These are phyloP conservation scores for Escovopsis weberi DNA, from an alignment of 2,329 filamentous ascomycete genomes.

Conservation along the genomic window DNA sequence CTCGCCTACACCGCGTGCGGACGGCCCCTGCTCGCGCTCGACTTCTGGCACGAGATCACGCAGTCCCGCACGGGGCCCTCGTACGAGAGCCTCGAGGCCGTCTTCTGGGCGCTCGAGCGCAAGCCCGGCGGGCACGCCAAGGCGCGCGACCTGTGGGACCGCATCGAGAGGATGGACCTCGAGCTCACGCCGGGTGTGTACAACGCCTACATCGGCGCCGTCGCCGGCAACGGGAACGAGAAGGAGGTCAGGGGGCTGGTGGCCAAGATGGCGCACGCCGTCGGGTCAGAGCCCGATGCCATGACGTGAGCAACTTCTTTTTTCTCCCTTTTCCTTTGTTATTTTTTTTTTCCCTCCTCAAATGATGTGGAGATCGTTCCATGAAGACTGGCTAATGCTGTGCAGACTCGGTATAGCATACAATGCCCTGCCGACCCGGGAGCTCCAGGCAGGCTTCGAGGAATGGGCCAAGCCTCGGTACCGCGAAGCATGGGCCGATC, in stretches of 20 bases:
- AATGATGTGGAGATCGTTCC: neutral
- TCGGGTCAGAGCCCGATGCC: constrained; percentile 51
- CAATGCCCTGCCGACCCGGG: constrained; percentile 53
- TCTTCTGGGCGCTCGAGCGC: constrained; percentile 64
- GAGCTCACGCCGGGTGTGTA: constrained; percentile 62
- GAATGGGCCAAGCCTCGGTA: constrained; percentile 58
- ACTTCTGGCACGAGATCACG: constrained; percentile 77
- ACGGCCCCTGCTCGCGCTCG: constrained; percentile 50
- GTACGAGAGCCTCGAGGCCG: constrained; percentile 64
- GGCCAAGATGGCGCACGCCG: constrained; percentile 48
- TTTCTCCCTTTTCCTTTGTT: neutral
- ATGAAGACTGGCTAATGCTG: constrained; percentile 6
- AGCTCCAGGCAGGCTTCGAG: constrained; percentile 55
- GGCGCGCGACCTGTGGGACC: constrained; percentile 55
- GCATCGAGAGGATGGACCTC: constrained; percentile 60
- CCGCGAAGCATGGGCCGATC: constrained; percentile 51
- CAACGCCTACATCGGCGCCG: constrained; percentile 59
- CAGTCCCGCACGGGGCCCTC: constrained; percentile 73
- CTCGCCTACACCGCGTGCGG: constrained; percentile 64
- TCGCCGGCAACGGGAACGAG: constrained; percentile 58
- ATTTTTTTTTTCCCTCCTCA: neutral
- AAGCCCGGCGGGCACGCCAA: constrained; percentile 41
- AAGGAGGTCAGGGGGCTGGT: constrained; percentile 54
- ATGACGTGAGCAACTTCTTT: constrained; percentile 46
- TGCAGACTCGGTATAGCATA: constrained; percentile 60